A percentile compares a stretch with the other conserved stretches of the same genome.
phyloP scores from a whole-genome alignment of 257 asterid species.

The Forsythia suspensa region DNA sequence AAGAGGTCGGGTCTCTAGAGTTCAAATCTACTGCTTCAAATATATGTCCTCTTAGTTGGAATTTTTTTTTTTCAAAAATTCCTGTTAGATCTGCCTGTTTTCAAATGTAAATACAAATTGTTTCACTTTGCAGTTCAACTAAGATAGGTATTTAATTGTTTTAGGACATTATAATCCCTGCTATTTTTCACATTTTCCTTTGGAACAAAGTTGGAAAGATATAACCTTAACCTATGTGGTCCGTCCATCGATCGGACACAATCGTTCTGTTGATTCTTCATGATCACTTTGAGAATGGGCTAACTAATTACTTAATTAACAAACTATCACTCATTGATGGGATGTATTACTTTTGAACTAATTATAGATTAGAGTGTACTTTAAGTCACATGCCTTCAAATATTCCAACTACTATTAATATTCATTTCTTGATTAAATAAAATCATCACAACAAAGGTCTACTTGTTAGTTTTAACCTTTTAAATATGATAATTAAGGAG shows the following conservation, averaged over 20 bases:
- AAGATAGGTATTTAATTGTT: too few species aligned
- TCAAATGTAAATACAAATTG: too few species aligned
- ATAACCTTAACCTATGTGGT: neutral
- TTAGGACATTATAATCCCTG: too few species aligned
- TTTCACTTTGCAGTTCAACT: too few species aligned
- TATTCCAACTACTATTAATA: slow-evolving; percentile 16
- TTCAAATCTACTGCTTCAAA: too few species aligned
- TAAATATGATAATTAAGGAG: neutral
- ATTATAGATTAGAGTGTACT: slow-evolving; percentile 23
- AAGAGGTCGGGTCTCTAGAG: too few species aligned
- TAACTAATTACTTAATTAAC: slow-evolving; percentile 30
- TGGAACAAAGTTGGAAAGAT: neutral
- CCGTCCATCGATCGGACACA: neutral
- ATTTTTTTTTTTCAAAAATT: too few species aligned
- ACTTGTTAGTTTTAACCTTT: neutral
- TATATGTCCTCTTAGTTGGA: too few species aligned
- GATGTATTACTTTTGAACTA: slow-evolving; percentile 23
- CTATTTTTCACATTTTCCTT: slow-evolving; percentile 1
- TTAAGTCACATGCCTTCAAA: slow-evolving; percentile 29
- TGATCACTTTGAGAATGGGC: slow-evolving; percentile 17
- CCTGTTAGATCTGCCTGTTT: too few species aligned
- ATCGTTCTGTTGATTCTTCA: neutral
- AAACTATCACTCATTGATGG: slow-evolving; percentile 27
- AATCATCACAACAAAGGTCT: slow-evolving; percentile 8
- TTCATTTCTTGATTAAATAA: slow-evolving; percentile 11